Conservation (phyloP, 108 stramenopile genomes). For the Fistulifera solaris region DNA sequence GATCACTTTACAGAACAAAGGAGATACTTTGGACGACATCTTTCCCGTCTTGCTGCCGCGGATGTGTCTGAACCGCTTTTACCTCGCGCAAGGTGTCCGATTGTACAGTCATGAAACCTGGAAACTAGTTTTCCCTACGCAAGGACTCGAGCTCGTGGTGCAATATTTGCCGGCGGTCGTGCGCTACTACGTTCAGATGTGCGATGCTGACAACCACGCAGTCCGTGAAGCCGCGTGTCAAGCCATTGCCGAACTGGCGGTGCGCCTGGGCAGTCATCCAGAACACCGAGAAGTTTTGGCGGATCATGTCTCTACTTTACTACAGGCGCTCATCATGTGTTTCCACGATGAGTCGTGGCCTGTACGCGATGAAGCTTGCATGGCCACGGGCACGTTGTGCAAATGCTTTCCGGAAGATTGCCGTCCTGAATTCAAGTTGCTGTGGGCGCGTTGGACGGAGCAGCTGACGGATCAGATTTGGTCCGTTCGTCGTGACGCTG, state of each 20-base stretch:
- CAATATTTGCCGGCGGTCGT: conserved; percentile 72
- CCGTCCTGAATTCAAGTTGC: conserved; percentile 59
- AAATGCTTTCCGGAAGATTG: conserved; percentile 83
- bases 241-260: conserved; percentile 90
- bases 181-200: conserved; percentile 88
- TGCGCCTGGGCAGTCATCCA: conserved; percentile 58
- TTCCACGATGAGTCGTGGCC: conserved; percentile 98
- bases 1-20: conserved; percentile 36
- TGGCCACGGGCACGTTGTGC: conserved; percentile 88
- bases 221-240: conserved; percentile 96
- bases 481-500: conserved; percentile 91
- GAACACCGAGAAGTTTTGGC: conserved; percentile 28
- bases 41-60: conserved; percentile 77
- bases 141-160: conserved; percentile 73
- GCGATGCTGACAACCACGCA: conserved; percentile 89
- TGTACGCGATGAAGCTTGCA: conserved; percentile 94
- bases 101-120: conserved; percentile 93
- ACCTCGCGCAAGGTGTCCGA: conserved; percentile 93
- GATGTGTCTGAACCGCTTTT: conserved; percentile 97
- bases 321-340: conserved; percentile 90
- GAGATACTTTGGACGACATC: conserved; percentile 14
- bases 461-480: conserved; percentile 96
- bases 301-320: conserved; percentile 59
- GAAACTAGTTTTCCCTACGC: conserved; percentile 59
- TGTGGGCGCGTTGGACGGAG: conserved; percentile 88